Conservation (phyloP, 495 filamentous ascomycete species). For the Penicillium herquei region DNA sequence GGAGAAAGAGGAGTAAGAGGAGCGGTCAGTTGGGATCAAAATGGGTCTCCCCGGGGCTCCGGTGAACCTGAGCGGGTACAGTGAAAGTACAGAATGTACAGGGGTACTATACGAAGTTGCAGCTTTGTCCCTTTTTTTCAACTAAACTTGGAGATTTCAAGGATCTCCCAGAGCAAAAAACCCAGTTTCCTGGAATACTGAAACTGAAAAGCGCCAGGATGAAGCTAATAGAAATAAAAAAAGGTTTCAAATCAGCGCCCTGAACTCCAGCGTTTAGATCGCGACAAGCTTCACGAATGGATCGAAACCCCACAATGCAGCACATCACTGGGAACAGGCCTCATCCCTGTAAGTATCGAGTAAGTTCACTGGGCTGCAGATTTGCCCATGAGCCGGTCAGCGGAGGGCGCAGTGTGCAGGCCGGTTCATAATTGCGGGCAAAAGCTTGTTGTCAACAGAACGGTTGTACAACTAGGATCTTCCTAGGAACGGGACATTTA, state of each 20-base stretch:
- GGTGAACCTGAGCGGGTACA: neutral
- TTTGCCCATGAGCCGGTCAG: constrained; percentile 21
- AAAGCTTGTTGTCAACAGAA: constrained; percentile 23
- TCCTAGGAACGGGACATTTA: neutral
- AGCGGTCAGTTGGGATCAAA: constrained; percentile 28
- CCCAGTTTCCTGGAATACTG: too few species aligned
- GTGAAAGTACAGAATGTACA: neutral
- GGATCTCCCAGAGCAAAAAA: too few species aligned
- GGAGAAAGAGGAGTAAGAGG: constrained; percentile 10
- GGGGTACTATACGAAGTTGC: too few species aligned
- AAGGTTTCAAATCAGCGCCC: neutral
- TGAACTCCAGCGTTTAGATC: constrained; percentile 13
- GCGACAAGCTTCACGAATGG: constrained; percentile 31
- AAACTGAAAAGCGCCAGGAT: too few species aligned
- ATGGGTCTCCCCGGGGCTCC: constrained; percentile 11
- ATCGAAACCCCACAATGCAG: constrained; percentile 21
- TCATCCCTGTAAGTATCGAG: constrained; percentile 15
- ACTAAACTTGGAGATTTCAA: too few species aligned
- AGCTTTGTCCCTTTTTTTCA: too few species aligned
- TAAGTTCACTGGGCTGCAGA: constrained; percentile 11
- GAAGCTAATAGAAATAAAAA: neutral
- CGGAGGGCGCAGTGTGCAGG: constrained; percentile 1
- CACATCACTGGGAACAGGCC: constrained; percentile 19
- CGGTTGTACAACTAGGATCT: constrained; percentile 3
- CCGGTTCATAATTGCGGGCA: constrained; percentile 11